Evolutionary conservation across 2,329 filamentous ascomycete genomes (phyloP).

Genomic region (Ophiostoma triangulosporum): DNA sequence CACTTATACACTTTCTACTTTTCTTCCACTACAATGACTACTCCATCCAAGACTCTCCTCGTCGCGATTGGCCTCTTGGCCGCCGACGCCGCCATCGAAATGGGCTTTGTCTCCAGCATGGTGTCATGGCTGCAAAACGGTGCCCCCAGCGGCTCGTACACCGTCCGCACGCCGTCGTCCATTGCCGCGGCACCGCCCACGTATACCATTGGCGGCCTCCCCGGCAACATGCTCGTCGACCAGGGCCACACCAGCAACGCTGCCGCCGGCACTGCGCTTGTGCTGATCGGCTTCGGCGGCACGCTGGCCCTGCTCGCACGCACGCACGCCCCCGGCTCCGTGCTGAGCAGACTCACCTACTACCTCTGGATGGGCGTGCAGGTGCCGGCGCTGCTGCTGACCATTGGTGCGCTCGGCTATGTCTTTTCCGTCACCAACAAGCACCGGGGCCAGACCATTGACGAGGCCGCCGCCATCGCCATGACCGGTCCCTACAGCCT

Average conservation of each 20-base stretch:
- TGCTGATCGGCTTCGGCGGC: constrained; percentile 23
- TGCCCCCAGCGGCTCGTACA: constrained; percentile 17
- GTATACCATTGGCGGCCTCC: constrained; percentile 19
- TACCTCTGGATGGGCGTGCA: constrained; percentile 23
- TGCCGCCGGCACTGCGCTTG: constrained; percentile 25
- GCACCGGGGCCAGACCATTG: constrained; percentile 21
- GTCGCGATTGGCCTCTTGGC: constrained; percentile 21
- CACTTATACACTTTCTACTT: too few species aligned
- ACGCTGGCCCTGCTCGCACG: constrained; percentile 18
- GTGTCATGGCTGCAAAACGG: constrained; percentile 24
- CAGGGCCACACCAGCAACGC: constrained; percentile 29
- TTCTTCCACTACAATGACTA: constrained; percentile 11
- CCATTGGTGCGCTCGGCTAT: constrained; percentile 23
- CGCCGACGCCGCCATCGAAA: constrained; percentile 25
- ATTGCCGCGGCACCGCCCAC: constrained; percentile 5
- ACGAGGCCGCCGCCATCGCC: constrained; percentile 15
- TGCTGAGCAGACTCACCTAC: constrained; percentile 16
- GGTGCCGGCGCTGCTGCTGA: constrained; percentile 24
- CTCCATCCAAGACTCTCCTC: constrained; percentile 9
- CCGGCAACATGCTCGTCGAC: constrained; percentile 22
- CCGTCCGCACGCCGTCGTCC: constrained; percentile 14
- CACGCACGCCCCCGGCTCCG: not conserved
- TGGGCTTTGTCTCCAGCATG: constrained; percentile 26
- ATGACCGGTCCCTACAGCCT: constrained; percentile 19
- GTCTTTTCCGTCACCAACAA: constrained; percentile 22